These are phyloP conservation scores for Corynascus novoguineensis DNA, from an alignment of 495 filamentous ascomycete species.

Conservation along the genomic window DNA sequence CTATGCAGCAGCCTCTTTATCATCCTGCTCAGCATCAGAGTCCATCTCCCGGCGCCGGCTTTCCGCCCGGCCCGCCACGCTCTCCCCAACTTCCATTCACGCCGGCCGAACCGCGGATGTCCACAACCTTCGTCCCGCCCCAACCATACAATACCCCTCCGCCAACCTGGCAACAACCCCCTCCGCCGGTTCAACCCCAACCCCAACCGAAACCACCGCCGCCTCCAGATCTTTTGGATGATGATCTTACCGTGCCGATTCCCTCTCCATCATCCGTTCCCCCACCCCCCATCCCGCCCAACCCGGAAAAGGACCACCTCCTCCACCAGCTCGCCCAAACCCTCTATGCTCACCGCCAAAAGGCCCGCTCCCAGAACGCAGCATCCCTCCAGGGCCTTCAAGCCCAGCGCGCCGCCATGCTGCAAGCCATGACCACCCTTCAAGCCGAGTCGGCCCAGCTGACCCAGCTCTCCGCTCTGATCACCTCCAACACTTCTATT, in stretches of 20 bases:
- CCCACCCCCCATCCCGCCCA: constrained; percentile 85
- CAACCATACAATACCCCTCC: constrained; percentile 23
- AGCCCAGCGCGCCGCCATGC: constrained; percentile 75
- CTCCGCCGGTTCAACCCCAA: constrained; percentile 22
- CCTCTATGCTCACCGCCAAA: constrained; percentile 59
- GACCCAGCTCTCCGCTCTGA: constrained; percentile 57
- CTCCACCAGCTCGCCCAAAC: constrained; percentile 68
- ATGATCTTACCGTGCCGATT: constrained; percentile 62
- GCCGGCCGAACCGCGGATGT: constrained; percentile 26
- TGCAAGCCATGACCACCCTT: constrained; percentile 57
- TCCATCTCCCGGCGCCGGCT: constrained; percentile 30
- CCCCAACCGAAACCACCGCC: constrained; percentile 46
- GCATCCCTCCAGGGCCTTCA: constrained; percentile 66
- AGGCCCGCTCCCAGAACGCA: constrained; percentile 58
- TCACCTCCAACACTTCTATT: constrained; percentile 70
- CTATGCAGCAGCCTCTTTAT: constrained; percentile 10
- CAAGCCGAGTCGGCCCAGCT: constrained; percentile 67
- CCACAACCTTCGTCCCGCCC: constrained; percentile 24
- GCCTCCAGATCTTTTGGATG: constrained; percentile 59
- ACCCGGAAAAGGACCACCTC: constrained; percentile 91
- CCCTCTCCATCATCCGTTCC: constrained; percentile 48
- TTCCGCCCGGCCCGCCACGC: constrained; percentile 22
- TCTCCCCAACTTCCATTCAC: constrained; percentile 18
- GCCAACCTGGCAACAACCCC: constrained; percentile 24
- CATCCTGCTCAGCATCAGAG: constrained; percentile 28